Evolutionary conservation across 306 rosid species (phyloP).

Genomic region (Herpetospermum pedunculosum): DNA sequence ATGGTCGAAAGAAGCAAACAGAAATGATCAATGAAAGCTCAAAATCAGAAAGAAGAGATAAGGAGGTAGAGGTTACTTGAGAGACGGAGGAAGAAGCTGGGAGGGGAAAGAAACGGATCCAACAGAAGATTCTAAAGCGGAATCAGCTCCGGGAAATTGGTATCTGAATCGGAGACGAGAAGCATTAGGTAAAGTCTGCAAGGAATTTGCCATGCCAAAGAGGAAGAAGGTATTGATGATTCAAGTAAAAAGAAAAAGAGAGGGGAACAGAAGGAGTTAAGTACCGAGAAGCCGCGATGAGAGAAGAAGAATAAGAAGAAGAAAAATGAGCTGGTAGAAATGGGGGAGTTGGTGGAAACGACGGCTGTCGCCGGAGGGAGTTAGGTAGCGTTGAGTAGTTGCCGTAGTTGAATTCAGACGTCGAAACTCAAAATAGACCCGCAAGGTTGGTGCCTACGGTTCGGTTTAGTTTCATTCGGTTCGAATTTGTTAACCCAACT

Average conservation of each 20-base stretch:
- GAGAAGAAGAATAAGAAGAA: background rate
- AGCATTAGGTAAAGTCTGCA: conserved; percentile 13
- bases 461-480: too few relatives aligned
- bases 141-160: conserved; percentile 11
- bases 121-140: conserved; percentile 7
- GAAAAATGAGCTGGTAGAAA: background rate
- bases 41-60: background rate
- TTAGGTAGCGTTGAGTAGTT: background rate
- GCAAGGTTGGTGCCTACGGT: too few relatives aligned
- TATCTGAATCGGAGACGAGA: conserved; percentile 6
- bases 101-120: conserved; percentile 30
- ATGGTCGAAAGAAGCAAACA: background rate
- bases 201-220: conserved; percentile 29
- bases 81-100: conserved; percentile 14
- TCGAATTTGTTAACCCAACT: too few relatives aligned
- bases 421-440: too few relatives aligned
- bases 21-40: background rate
- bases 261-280: background rate
- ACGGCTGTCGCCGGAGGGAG: background rate
- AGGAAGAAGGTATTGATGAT: background rate
- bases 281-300: background rate
- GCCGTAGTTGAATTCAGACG: background rate
- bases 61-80: conserved; percentile 10
- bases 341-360: conserved; percentile 1
- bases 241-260: background rate